Percentiles rank a stretch among this genome's conserved stretches.
phyloP scores from a whole-genome alignment of 2,329 filamentous ascomycete genomes.

The Nigrospora sphaerica region DNA sequence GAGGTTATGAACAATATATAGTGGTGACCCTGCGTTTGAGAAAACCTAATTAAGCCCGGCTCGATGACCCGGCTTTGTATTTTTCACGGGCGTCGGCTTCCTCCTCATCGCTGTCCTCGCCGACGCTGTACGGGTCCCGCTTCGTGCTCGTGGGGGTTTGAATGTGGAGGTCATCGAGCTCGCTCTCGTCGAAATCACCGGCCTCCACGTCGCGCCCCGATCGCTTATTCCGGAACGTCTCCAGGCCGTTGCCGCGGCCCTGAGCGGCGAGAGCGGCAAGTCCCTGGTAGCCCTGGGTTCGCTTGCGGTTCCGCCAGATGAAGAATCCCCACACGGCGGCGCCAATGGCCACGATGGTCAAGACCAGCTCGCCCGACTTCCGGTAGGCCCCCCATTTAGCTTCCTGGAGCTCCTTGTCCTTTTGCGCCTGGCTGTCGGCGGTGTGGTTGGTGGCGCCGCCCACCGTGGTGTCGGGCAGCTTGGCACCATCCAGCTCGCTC shows the following conservation, averaged over 20 bases:
- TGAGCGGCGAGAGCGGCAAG: slow-evolving; percentile 32
- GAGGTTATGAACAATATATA: too few relatives aligned
- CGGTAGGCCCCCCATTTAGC: slow-evolving; percentile 87
- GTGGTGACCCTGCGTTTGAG: too few relatives aligned
- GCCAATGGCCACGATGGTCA: slow-evolving; percentile 72
- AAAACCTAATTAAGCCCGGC: not conserved
- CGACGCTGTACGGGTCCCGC: slow-evolving; percentile 47
- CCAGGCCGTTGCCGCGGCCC: slow-evolving; percentile 28
- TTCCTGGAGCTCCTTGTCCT: slow-evolving; percentile 66
- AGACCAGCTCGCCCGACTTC: slow-evolving; percentile 76
- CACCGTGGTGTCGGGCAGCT: slow-evolving; percentile 69
- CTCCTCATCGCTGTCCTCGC: slow-evolving; percentile 49
- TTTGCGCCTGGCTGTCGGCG: slow-evolving; percentile 57
- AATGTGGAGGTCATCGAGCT: slow-evolving; percentile 54
- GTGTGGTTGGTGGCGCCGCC: slow-evolving; percentile 59
- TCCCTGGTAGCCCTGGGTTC: slow-evolving; percentile 46
- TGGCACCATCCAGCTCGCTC: slow-evolving; percentile 78
- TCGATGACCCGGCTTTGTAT: slow-evolving; percentile 2
- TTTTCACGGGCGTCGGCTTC: slow-evolving; percentile 18
- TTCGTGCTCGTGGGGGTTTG: slow-evolving; percentile 34
- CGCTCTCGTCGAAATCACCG: slow-evolving; percentile 59
- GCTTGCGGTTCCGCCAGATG: slow-evolving; percentile 56
- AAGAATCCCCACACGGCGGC: slow-evolving; percentile 70
- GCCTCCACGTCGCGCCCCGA: slow-evolving; percentile 49
- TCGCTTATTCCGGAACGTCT: slow-evolving; percentile 39